A percentile compares a stretch with the other conserved stretches of the same genome.
These are phyloP conservation scores for Leccinum olivaceopallidum DNA, from an alignment of 768 basidiomycete species.

Conservation along the genomic window DNA sequence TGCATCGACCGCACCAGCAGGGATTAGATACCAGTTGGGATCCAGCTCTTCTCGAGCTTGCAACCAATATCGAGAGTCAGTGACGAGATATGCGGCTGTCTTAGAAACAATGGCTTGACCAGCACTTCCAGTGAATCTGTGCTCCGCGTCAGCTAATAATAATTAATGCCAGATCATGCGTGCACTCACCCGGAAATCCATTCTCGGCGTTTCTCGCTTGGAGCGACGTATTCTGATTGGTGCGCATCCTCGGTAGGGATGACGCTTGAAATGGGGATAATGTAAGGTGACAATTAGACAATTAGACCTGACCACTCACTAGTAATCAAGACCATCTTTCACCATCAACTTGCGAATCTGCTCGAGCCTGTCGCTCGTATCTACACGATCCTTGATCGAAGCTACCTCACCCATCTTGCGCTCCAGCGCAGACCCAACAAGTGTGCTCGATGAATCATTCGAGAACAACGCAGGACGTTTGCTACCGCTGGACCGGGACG, in stretches of 20 bases:
- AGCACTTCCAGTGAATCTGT: slow-evolving; percentile 62
- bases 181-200: slow-evolving; percentile 72
- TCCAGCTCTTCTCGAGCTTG: slow-evolving; percentile 75
- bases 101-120: slow-evolving; percentile 72
- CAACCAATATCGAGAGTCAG: slow-evolving; percentile 82
- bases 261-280: slow-evolving; percentile 45
- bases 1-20: slow-evolving; percentile 50
- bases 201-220: slow-evolving; percentile 73
- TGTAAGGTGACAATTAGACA: slow-evolving; percentile 6
- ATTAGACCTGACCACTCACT: slow-evolving; percentile 48
- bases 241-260: slow-evolving; percentile 83
- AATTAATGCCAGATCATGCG: slow-evolving; percentile 29
- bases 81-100: slow-evolving; percentile 69
- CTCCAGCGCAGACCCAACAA: slow-evolving; percentile 72
- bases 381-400: slow-evolving; percentile 49
- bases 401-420: slow-evolving; percentile 69
- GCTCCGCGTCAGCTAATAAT: slow-evolving; percentile 14
- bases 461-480: slow-evolving; percentile 46
- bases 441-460: slow-evolving; percentile 69
- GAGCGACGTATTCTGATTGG: slow-evolving; percentile 77
- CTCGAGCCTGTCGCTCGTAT: slow-evolving; percentile 60
- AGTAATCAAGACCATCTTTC: slow-evolving; percentile 71
- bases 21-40: slow-evolving; percentile 68
- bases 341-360: slow-evolving; percentile 65
- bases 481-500: slow-evolving; percentile 41